Base-by-base conservation (phyloP, 2,329 filamentous ascomycete genomes). In the Huntiella decipiens region DNA sequence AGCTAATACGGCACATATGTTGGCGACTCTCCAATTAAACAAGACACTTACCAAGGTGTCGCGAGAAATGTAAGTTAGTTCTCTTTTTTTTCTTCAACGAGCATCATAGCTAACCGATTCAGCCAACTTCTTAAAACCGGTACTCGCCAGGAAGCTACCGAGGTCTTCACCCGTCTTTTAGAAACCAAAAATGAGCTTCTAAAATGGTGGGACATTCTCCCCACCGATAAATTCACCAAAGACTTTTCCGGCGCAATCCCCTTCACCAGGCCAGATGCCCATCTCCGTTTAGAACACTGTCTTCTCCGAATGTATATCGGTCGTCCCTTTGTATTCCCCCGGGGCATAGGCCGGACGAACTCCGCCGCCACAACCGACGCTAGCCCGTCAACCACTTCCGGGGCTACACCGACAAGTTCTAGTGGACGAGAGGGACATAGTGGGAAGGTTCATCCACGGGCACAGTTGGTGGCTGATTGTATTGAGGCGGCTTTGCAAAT, bases 261-360 rank as follows among this genome's bases (percentile, higher is more conserved):
- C 10, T 61, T 60, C 16, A 58, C 65, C 1, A 66, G 69, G 7
- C 61, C 65, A 4, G 66, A 67, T 38, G 63, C 68, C 35, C 70
- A 73, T 47, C 55, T 73, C 6, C 64, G 66, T 46, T 59, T 73
- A 2, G 68, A 70, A 49, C 70, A 70, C 53, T 69, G 68, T 52
- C 59, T 71, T 38, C 62, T 68, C 3, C 62, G 68, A 38, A 67
- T 73, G 53, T 73, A 70, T 49, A 63, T 70, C 44, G 70, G 70
- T 12, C 64, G 70, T 2, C 66, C 67, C 2, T 73, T 73, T 52
- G 63, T 73, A 15, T 66, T 72, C 50, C 60, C 57, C 12, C 50
- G 48, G 8, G 34, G 43, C 11, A 43, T 49, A 17, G 47, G 47
- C 6, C 43, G 47, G 38, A 37, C 43, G 11, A 45, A 35, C 19